These are phyloP conservation scores for Cordyceps farinosa DNA, from an alignment of 2,329 filamentous ascomycete genomes.

Conservation along the genomic window DNA sequence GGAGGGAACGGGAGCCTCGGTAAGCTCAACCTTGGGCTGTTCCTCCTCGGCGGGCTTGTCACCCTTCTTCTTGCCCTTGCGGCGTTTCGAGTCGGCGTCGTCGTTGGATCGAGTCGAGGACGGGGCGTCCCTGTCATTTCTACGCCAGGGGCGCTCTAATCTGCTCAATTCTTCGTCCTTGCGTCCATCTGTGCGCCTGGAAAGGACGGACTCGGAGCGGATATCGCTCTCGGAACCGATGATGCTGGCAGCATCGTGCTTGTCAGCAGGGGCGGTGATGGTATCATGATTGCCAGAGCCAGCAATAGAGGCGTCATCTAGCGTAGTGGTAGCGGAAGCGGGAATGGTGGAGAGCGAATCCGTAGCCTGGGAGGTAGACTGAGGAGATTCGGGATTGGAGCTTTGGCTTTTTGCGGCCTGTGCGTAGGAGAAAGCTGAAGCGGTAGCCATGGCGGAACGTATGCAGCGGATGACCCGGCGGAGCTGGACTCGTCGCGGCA, in stretches of 20 bases:
- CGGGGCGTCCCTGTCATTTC: slow-evolving; percentile 49
- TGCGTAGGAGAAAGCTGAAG: slow-evolving; percentile 81
- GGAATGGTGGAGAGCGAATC: slow-evolving; percentile 6
- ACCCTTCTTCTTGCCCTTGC: slow-evolving; percentile 59
- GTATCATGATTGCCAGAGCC: slow-evolving; percentile 21
- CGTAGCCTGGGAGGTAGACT: slow-evolving; percentile 32
- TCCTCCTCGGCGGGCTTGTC: slow-evolving; percentile 55
- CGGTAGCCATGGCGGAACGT: slow-evolving; percentile 45
- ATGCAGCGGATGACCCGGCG: slow-evolving; percentile 25
- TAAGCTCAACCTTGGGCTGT: slow-evolving; percentile 61
- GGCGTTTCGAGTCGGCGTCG: slow-evolving; percentile 46
- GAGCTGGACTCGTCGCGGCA: slow-evolving; percentile 18
- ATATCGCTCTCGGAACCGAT: slow-evolving; percentile 37
- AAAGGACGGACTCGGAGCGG: slow-evolving; percentile 33
- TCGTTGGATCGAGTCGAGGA: slow-evolving; percentile 63
- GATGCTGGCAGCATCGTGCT: slow-evolving; percentile 33
- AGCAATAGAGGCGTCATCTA: slow-evolving; percentile 24
- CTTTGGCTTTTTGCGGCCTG: slow-evolving; percentile 78
- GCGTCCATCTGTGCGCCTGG: slow-evolving; percentile 31
- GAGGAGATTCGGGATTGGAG: slow-evolving; percentile 34
- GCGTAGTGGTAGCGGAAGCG: slow-evolving; percentile 4
- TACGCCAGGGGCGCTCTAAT: slow-evolving; percentile 40
- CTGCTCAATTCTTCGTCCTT: slow-evolving; percentile 38
- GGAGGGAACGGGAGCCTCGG: slow-evolving; percentile 75
- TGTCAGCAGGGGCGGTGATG: slow-evolving; percentile 27